Evolutionary conservation across 345 rosid genomes (phyloP).

Genomic region (thale cress (Arabidopsis thaliana)): DNA sequence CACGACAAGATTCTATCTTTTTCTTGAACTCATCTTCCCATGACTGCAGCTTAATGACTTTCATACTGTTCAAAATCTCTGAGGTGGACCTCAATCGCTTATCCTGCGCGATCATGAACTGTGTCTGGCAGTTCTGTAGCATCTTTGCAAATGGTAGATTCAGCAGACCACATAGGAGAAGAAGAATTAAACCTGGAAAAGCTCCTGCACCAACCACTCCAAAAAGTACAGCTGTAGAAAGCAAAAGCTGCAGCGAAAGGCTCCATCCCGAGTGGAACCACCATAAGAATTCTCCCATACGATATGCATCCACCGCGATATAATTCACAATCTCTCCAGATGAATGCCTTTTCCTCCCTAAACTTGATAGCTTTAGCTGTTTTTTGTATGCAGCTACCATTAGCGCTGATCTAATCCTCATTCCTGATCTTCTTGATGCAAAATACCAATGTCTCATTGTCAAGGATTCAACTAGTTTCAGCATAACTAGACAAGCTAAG

Average conservation of each 20-base stretch:
- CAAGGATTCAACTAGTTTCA: conserved; percentile 68
- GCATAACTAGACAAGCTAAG: conserved; percentile 54
- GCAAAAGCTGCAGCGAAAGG: conserved; percentile 56
- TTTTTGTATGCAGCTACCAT: conserved; percentile 70
- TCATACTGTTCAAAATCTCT: conserved; percentile 76
- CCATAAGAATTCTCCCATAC: conserved; percentile 80
- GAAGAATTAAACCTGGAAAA: conserved; percentile 60
- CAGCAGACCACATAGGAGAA: conserved; percentile 54
- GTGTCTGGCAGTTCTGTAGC: conserved; percentile 62
- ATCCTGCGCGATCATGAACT: conserved; percentile 74
- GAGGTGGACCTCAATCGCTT: conserved; percentile 65
- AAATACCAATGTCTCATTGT: conserved; percentile 78
- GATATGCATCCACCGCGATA: conserved; percentile 75
- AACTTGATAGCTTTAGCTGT: conserved; percentile 70
- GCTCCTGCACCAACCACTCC: conserved; percentile 68
- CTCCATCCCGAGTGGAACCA: conserved; percentile 80
- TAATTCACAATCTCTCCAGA: conserved; percentile 80
- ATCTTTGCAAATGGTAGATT: conserved; percentile 69
- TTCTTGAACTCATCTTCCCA: conserved; percentile 83
- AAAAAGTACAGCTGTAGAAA: conserved; percentile 58
- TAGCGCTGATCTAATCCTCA: conserved; percentile 77
- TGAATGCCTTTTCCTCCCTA: conserved; percentile 69
- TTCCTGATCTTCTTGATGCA: conserved; percentile 65
- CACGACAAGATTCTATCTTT: conserved; percentile 61
- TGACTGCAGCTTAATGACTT: conserved; percentile 75